Evolutionary conservation across 768 basidiomycete genomes (phyloP), one percentile per base, ranked within the genome.

Genomic region (Tulasnella sp.): DNA sequence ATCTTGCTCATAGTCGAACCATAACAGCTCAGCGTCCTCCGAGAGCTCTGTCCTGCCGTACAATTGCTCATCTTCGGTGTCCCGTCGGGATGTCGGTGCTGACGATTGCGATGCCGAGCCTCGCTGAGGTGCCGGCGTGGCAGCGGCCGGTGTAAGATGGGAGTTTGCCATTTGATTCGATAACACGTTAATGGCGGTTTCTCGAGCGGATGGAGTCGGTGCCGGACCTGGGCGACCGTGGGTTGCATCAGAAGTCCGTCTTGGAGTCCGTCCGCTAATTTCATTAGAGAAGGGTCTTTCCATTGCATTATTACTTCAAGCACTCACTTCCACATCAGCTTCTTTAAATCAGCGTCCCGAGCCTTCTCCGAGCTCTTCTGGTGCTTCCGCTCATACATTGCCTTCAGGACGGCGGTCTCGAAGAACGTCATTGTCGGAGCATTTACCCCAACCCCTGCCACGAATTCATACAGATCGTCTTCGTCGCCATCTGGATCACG

Each of bases 331-430:
- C 84, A 87, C 21, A 87, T 80, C 66, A 97, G 89, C 66, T 88
- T 80, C 30, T 84, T 80, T 34, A 97, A 73, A 30, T 87, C 82
- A 1, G 75, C 71, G 65, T 90, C 85, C 29, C 69, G 70, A 17
- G 84, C 78, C 61, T 75, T 79, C 56, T 88, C 84, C 10, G 88
- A 87, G 64, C 80, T 81, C 52, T 65, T 74, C 65, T 77, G 83
- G 74, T 86, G 85, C 74, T 92, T 93, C 72, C 92, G 81, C 68
- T 99, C 96, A 70, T 85, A 98, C 83, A 98, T 92, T 60, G 94
- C 94, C 27, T 89, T 83, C 65, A 94, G 88, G 78, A 97, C 87
- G 72, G 92, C 89, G 24, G 84, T 84, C 72, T 97, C 92, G 68
- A 98, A 96, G 69, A 92, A 87, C 15, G 80, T 84, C 49, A 83